These are phyloP conservation scores for Lumnitzera littorea DNA, from an alignment of 345 rosid genomes.

Conservation along the genomic window DNA sequence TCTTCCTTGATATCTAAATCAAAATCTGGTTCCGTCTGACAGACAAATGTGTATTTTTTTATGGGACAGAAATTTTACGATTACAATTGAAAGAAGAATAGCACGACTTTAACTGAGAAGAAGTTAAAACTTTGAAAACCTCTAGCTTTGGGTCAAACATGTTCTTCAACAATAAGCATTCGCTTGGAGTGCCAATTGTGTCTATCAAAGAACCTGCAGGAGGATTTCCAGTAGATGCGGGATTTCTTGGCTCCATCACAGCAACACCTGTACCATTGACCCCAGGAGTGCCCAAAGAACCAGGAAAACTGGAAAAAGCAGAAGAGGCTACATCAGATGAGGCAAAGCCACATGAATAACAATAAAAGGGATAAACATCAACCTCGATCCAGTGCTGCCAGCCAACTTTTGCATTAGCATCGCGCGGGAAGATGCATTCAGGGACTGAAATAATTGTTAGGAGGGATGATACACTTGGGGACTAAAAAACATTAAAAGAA, in stretches of 20 bases:
- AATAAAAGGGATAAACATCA: slow-evolving; percentile 8
- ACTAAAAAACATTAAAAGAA: slow-evolving; percentile 20
- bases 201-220: slow-evolving; percentile 43
- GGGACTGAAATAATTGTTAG: slow-evolving; percentile 39
- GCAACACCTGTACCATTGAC: slow-evolving; percentile 36
- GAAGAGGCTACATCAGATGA: slow-evolving; percentile 1
- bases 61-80: not conserved
- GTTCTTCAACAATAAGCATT: slow-evolving; percentile 33
- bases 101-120: not conserved
- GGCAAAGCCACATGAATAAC: not conserved
- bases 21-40: slow-evolving; percentile 81
- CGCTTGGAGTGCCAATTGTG: slow-evolving; percentile 67
- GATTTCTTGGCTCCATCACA: slow-evolving; percentile 36
- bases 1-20: slow-evolving; percentile 90
- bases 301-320: slow-evolving; percentile 23
- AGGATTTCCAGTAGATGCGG: slow-evolving; percentile 47
- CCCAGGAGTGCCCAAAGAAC: slow-evolving; percentile 25
- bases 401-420: slow-evolving; percentile 89
- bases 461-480: slow-evolving; percentile 82
- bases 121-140: not conserved
- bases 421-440: slow-evolving; percentile 88
- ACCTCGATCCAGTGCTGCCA: slow-evolving; percentile 80
- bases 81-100: not conserved
- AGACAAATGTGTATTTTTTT: not conserved
- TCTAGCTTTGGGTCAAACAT: slow-evolving; percentile 5